Percentiles rank a stretch among this genome's conserved stretches.
Conservation (phyloP, 495 filamentous ascomycete genomes). For the Penicillium lagena region DNA sequence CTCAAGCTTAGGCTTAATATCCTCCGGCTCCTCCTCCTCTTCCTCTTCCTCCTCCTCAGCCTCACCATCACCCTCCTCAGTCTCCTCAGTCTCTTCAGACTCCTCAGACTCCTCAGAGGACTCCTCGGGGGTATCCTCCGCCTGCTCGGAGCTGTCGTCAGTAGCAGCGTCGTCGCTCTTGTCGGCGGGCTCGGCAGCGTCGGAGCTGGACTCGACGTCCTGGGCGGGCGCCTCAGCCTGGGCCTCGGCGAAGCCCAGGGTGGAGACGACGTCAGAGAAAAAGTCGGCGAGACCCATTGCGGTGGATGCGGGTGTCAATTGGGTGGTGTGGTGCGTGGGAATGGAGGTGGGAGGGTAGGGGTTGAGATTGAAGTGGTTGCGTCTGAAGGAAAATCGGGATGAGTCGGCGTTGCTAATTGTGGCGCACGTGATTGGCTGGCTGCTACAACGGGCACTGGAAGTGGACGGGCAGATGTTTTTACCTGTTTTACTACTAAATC, state of each 20-base stretch:
- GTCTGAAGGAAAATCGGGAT: slow-evolving; percentile 44
- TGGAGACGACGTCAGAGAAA: slow-evolving; percentile 55
- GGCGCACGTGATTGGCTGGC: slow-evolving; percentile 38
- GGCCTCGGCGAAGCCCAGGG: slow-evolving; percentile 50
- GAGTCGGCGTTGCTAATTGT: slow-evolving; percentile 38
- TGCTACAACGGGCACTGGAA: not conserved
- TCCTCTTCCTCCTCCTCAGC: slow-evolving; percentile 76
- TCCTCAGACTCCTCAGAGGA: slow-evolving; percentile 16
- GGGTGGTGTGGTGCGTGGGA: slow-evolving; percentile 19
- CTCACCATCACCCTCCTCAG: slow-evolving; percentile 37
- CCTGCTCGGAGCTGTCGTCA: slow-evolving; percentile 31
- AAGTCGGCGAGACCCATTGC: slow-evolving; percentile 60
- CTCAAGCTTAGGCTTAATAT: slow-evolving; percentile 81
- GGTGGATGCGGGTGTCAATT: slow-evolving; percentile 30
- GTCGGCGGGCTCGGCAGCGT: slow-evolving; percentile 47
- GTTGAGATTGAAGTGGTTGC: slow-evolving; percentile 28
- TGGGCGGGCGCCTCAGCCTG: slow-evolving; percentile 56
- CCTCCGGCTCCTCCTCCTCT: slow-evolving; percentile 83
- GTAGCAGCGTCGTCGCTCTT: slow-evolving; percentile 43
- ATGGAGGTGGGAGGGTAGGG: slow-evolving; percentile 22
- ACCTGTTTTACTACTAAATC: too few relatives aligned
- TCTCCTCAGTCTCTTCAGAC: slow-evolving; percentile 22
- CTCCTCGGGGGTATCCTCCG: slow-evolving; percentile 33
- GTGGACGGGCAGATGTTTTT: not conserved
- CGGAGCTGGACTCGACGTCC: slow-evolving; percentile 42